Base-by-base conservation (phyloP, 2,329 filamentous ascomycete species). In the Calonectria crousiana region DNA sequence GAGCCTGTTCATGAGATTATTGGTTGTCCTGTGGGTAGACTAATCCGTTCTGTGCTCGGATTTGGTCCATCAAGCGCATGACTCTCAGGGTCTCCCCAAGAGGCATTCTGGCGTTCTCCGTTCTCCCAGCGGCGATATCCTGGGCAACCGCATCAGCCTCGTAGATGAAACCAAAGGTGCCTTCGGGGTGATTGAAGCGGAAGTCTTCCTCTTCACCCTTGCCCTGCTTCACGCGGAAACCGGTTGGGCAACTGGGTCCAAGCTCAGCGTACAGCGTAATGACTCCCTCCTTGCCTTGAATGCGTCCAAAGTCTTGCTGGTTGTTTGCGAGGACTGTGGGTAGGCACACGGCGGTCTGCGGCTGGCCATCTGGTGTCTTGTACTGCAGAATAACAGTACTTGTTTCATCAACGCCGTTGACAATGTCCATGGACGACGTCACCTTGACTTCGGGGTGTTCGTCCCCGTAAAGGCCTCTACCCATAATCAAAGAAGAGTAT, bases 41-140 rank as follows among this genome's bases (percentile, higher is more conserved):
- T 11, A 72, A 36, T 4, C 69, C 69, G 26, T 60, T 62, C 14
- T 72, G 64, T 28, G 32, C 53, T 52, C 88, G 77, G 23, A 89
- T 83, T 66, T 87, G 84, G 75, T 89, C 88, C 85, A 89, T 85
- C 32, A 89, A 81, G 71, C 84, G 83, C 84, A 89, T 84, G 2
- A 89, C 82, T 0, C 85, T 82, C 18, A 89, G 64, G 0, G 87
- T 88, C 79, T 89, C 87, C 0, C 82, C 79, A 82, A 85, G 85
- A 0, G 87, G 87, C 84, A 89, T 85, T 8, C 85, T 81, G 0
- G 77, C 78, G 70, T 84, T 88, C 77, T 88, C 81, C n/a, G 79
- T 82, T 58, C 78, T 81, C 0, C 85, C 84, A 2, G 83, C 83
- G 2, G 80, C 79, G 34, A 87, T 80, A 72, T 86, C 85, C 10